Evolutionary conservation across 768 basidiomycete species (phyloP), one percentile per base, ranked within the genome.

Genomic region (Naematelia encephala): DNA sequence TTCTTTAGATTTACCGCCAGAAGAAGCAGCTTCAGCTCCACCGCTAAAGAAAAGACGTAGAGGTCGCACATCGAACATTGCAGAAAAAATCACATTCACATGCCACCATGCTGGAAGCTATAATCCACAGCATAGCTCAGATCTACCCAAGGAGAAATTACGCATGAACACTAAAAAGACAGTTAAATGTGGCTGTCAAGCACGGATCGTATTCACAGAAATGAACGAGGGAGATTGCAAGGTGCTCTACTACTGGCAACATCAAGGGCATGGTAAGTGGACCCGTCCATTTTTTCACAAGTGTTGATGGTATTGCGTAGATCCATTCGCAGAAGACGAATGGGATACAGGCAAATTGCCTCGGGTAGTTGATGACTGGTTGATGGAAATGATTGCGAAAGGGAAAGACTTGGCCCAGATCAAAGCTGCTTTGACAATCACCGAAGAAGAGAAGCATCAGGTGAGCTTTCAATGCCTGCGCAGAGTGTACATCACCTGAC

Each of bases 41-140:
- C 61, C 69, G 4, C 51, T 69, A 23, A 74, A 74, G 54, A 62
- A 57, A 29, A 52, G 72, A 4, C 51, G 66, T n/a, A 52, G 72
- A 19, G 61, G 54, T 21, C 50, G 64, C 2, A 67, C 63, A 5
- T 71, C 72, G 4, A 42, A 57, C 3, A 66, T 74, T 5, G 21
- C 59, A 19, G 64, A 69, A 28, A 74, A 74, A 53, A 62, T 74
- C 54, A 74, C 72, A n/a, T 74, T 61, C 48, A 70, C 72, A 13
- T 74, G 72, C 29, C 72, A 74, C 58, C 72, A 74, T 48, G 67
- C 72, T 10, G 72, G 72, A 14, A 62, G 44, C 23, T 74, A 74
- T 53, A 45, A 55, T 5, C 61, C 72, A 1, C 64, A 66, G 46
- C 72, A 74, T 50, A 65, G 62, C 1, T 21, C 51, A 3, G 43